phyloP scores from a whole-genome alignment of 805 yeast genomes.

The Saturnispora galanensis region DNA sequence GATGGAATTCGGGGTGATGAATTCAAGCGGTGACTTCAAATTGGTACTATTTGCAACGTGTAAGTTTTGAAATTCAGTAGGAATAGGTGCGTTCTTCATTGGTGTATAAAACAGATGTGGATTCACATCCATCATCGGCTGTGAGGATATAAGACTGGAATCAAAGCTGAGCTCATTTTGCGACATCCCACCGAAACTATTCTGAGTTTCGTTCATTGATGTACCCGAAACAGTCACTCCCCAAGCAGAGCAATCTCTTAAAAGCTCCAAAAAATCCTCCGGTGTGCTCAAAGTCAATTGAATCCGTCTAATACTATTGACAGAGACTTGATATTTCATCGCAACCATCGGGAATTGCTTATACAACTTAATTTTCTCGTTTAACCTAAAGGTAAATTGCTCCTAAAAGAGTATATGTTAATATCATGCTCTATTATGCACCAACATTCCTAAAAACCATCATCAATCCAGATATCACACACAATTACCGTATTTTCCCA shows the following conservation, averaged over 20 bases:
- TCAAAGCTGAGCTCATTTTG: not conserved
- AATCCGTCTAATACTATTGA: not conserved
- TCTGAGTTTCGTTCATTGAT: not conserved
- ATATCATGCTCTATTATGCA: not conserved
- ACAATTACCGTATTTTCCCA: not conserved
- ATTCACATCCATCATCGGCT: no score
- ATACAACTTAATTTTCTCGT: slow-evolving; percentile 5
- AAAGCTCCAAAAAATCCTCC: not conserved
- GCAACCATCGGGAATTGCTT: slow-evolving; percentile 6
- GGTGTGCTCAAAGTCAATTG: not conserved
- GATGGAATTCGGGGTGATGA: no score
- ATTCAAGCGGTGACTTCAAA: no score
- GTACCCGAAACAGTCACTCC: not conserved
- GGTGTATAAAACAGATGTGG: no score
- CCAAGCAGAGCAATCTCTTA: not conserved
- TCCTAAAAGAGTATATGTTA: no score
- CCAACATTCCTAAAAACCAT: no score
- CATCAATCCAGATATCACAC: not conserved
- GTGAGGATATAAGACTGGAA: not conserved
- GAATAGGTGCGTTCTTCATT: no score
- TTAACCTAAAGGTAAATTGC: not conserved
- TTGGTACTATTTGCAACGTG: no score
- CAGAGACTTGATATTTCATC: slow-evolving; percentile 2
- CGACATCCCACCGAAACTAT: no score
- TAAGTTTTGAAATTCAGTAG: no score